Conservation (phyloP, 306 rosid species). For the Vigna radiata region DNA sequence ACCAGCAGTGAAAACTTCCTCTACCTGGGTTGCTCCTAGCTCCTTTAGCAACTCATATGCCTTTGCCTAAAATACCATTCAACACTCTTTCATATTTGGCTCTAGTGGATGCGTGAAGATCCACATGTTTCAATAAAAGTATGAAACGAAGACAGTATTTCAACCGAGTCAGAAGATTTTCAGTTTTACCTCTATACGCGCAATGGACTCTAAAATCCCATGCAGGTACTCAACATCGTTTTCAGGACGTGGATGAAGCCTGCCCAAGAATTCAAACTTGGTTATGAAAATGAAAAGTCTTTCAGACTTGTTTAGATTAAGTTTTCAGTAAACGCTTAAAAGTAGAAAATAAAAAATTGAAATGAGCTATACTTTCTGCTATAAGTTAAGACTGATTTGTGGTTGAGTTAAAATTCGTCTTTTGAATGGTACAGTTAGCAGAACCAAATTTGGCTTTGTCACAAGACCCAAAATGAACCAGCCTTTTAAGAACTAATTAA, state of each 20-base stretch:
- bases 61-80: slow-evolving; percentile 63
- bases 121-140: slow-evolving; percentile 18
- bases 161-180: slow-evolving; percentile 7
- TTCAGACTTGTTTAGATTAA: background rate
- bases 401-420: background rate
- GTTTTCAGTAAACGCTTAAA: too few species aligned
- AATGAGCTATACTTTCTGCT: too few species aligned
- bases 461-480: slow-evolving; percentile 12
- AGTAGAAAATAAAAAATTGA: background rate
- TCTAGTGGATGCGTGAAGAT: slow-evolving; percentile 8
- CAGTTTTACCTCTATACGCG: slow-evolving; percentile 81
- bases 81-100: slow-evolving; percentile 31
- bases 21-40: slow-evolving; percentile 80
- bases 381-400: too few species aligned
- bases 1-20: slow-evolving; percentile 79
- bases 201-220: slow-evolving; percentile 92
- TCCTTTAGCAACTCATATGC: slow-evolving; percentile 73
- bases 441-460: slow-evolving; percentile 34
- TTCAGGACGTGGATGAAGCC: slow-evolving; percentile 87
- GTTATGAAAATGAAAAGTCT: background rate
- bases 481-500: background rate
- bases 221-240: slow-evolving; percentile 78
- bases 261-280: slow-evolving; percentile 37
- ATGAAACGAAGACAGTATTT: slow-evolving; percentile 4
- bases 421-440: background rate